Evolutionary conservation across 192 early-diverging fungal species (phyloP), one percentile per base, ranked within the genome.

Genomic region (Umbelopsis sp.): DNA sequence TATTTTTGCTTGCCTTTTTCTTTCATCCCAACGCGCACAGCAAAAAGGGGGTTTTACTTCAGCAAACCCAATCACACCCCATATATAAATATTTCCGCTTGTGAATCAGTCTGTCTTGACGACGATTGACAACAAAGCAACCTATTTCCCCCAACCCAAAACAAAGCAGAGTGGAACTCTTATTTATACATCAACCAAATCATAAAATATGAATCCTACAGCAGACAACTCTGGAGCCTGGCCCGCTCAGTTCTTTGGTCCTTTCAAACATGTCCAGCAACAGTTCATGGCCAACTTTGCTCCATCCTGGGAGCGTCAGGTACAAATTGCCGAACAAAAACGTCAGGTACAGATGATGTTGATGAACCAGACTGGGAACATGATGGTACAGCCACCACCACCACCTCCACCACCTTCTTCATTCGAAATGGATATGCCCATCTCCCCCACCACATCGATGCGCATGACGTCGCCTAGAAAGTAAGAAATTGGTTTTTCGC

Each of bases 401-500:
- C 27, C 27, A 41, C 37, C 37, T 41, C 37, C 37, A 41, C 37
- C 10, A 5, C 27, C 23, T 33, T 33, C 55, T 61, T 30, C 55
- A 25, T 30, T 61, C 5, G 55, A 61, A 37, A 61, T 61, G 55
- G 55, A 61, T 1, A 61, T 61, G 30, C 55, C 48, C 5, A 49
- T 49, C 48, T 49, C 48, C 15, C 48, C 55, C 15, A 61, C 55
- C 2, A 35, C 55, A 35, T 30, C 55, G 11, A 61, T 61, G 27
- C 55, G 55, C 30, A 61, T 61, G 55, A 61, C 55, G 3, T 61
- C 55, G 27, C 55, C 55, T 61, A 27, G 55, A 61, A 61, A 61
- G 55, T 61, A 61, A 61, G 55, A 23, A 35, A 0, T 25, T 23
- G 22, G 3, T 1, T 30, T 30, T 52, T 21, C 50, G 27, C 27